Base-by-base conservation (phyloP, 1,139 yeast species). In the Taphrina sp. region DNA sequence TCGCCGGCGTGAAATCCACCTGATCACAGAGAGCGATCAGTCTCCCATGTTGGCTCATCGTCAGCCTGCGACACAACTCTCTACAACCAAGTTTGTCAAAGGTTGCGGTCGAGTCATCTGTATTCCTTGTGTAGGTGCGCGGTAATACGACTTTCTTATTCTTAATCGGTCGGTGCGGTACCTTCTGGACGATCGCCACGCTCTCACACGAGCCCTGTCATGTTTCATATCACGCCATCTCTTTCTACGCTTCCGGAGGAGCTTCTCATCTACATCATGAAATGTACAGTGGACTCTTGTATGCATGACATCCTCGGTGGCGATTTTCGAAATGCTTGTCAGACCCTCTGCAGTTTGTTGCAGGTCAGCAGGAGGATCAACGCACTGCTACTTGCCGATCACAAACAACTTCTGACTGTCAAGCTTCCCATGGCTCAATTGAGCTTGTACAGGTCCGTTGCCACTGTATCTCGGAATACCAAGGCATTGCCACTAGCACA, bases 1-100 rank as follows among this genome's bases (percentile, higher is more conserved):
- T 33, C 17, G 47, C 19, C 20, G 47, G 47, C 2, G 47, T 43
- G 23, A 43, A 22, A n/a, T 43, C 47, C 7, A 7, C 10, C 31
- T 26, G 31, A 26, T n/a, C n/a, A n/a, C n/a, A n/a, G n/a, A n/a
- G n/a, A n/a, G n/a, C n/a, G n/a, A n/a, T n/a, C n/a, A n/a, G n/a
- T n/a, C n/a, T n/a, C n/a, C n/a, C n/a, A n/a, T n/a, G n/a, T n/a
- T n/a, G n/a, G n/a, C n/a, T n/a, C n/a, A n/a, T n/a, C n/a, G n/a
- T n/a, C n/a, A n/a, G n/a, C n/a, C n/a, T n/a, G n/a, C n/a, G n/a
- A n/a, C n/a, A n/a, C n/a, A n/a, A n/a, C n/a, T n/a, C n/a, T n/a
- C n/a, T n/a, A n/a, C n/a, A n/a, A n/a, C n/a, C n/a, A n/a, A n/a
- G n/a, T n/a, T n/a, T n/a, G n/a, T n/a, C n/a, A n/a, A n/a, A n/a